Conservation (phyloP, 192 early-diverging fungal species). For the Coemansia sp. region DNA sequence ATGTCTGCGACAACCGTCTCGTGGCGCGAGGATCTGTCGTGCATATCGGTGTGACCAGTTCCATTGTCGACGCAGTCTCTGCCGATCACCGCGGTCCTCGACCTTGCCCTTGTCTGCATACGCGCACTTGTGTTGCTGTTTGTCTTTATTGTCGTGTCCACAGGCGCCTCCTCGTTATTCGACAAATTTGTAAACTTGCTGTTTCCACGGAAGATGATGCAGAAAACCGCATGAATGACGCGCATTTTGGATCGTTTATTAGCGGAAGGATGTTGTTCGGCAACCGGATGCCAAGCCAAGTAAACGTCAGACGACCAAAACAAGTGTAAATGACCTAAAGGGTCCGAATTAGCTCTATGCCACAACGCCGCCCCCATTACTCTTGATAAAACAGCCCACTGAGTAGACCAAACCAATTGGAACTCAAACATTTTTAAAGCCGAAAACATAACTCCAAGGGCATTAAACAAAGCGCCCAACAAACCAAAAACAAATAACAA, state of each 20-base stretch:
- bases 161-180: background rate
- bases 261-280: background rate
- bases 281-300: background rate
- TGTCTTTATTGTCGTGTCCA: background rate
- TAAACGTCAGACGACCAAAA: slow-evolving; percentile 26
- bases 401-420: slow-evolving; percentile 14
- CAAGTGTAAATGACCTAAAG: slow-evolving; percentile 2
- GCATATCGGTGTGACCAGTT: background rate
- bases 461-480: slow-evolving; percentile 9
- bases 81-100: background rate
- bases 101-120: background rate
- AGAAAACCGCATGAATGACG: no score
- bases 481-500: slow-evolving; percentile 16
- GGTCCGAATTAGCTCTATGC: slow-evolving; percentile 20
- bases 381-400: slow-evolving; percentile 33
- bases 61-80: background rate
- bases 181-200: background rate
- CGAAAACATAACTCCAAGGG: slow-evolving; percentile 4
- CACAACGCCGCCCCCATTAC: slow-evolving; percentile 20
- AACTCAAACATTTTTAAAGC: slow-evolving; percentile 9
- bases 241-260: no score
- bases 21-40: slow-evolving; percentile 6
- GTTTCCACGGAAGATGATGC: background rate
- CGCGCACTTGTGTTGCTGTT: background rate
- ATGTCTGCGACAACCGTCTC: slow-evolving; percentile 16